phyloP scores from a whole-genome alignment of 2,329 filamentous ascomycete species.

The Clarireedia paspali region DNA sequence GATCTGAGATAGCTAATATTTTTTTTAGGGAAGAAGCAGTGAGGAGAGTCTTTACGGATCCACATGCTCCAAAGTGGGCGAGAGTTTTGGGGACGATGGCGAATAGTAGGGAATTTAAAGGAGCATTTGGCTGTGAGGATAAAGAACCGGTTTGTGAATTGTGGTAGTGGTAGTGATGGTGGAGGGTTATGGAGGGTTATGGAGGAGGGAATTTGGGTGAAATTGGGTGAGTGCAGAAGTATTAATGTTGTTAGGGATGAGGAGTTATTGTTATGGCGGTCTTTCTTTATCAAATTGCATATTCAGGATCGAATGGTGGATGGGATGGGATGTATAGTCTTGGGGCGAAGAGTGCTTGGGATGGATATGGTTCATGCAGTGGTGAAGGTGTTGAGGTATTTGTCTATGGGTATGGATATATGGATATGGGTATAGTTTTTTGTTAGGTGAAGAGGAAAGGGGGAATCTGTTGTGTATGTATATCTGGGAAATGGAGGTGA shows the following conservation, averaged over 20 bases:
- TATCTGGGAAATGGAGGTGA: no score
- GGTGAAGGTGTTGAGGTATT: no score
- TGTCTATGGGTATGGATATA: no score
- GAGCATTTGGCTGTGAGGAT: slow-evolving; percentile 57
- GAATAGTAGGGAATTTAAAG: slow-evolving; percentile 59
- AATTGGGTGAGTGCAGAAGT: background rate
- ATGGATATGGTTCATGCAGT: no score
- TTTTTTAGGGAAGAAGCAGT: slow-evolving; percentile 40
- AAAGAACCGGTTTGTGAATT: slow-evolving; percentile 63
- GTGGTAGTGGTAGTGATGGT: slow-evolving; percentile 40
- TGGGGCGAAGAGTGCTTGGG: no score
- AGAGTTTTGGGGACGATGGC: slow-evolving; percentile 56
- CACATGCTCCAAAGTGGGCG: slow-evolving; percentile 56
- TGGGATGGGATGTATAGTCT: no score
- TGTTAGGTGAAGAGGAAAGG: no score
- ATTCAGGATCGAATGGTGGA: no score
- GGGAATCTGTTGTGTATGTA: no score
- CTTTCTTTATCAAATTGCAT: no score
- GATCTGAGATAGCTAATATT: no score
- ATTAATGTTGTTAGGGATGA: background rate
- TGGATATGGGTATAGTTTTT: no score
- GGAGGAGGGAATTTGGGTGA: background rate
- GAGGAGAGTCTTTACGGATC: slow-evolving; percentile 51
- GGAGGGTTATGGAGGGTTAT: background rate
- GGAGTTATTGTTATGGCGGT: background rate